Conservation (phyloP, 257 asterid species). For the Fraxinus americana region DNA sequence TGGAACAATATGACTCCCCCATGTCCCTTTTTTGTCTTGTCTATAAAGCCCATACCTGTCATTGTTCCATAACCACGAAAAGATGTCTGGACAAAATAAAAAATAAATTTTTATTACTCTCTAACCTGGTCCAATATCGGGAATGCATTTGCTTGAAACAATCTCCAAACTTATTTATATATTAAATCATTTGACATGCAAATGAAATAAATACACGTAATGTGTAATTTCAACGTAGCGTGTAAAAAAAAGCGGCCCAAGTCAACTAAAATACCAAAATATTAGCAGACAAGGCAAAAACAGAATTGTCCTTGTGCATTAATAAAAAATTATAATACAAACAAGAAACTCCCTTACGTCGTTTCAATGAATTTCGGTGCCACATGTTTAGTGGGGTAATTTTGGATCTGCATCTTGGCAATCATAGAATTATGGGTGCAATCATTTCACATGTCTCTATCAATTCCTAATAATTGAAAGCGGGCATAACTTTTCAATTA, state of each 20-base stretch:
- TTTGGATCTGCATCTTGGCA: background rate
- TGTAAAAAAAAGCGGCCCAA: too few relatives aligned
- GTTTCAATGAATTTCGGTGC: background rate
- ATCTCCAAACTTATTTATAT: background rate
- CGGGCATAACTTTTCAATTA: background rate
- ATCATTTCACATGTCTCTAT: background rate
- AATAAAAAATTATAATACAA: too few relatives aligned
- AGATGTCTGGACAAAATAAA: background rate
- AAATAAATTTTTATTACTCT: background rate
- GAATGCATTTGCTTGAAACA: background rate
- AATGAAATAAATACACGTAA: background rate
- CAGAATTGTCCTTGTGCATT: background rate
- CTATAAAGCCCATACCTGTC: background rate
- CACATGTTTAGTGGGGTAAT: background rate
- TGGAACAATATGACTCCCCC: background rate
- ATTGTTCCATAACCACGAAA: background rate
- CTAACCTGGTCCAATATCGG: background rate
- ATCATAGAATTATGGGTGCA: background rate
- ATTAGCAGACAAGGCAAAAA: background rate
- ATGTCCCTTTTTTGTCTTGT: background rate
- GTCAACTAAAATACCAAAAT: background rate
- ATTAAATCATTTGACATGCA: background rate
- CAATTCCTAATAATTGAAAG: background rate
- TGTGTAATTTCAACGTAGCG: too few relatives aligned
- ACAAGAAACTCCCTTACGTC: too few relatives aligned